Base-by-base conservation (phyloP, 75 land plant species). In the Cunninghamia lanceolata region DNA sequence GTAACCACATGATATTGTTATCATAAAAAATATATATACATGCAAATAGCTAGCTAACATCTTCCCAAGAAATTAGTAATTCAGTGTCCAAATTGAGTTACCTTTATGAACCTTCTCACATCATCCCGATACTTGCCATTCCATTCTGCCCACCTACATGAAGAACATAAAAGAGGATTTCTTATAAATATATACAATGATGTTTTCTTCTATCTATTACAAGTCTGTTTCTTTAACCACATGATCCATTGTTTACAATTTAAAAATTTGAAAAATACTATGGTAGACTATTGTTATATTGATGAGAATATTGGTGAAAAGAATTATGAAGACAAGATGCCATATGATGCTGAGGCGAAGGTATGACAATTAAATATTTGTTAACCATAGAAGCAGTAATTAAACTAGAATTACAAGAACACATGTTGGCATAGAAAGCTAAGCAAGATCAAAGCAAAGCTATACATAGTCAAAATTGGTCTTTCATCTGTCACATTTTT, bases 51-150 rank as follows among this genome's bases (percentile, higher is more conserved):
- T 46, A 83, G 38, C 43, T 36, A 71, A 11, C 85, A 19, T 79
- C 86, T 15, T 43, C 28, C 86, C 42, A 46, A 9, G 7, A 34
- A 82, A 45, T 25, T 17, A 85, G 9, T 85, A 83, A 32, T 32
- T 50, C 11, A 9, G 39, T 52, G 32, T 21, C 11, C 28, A 11
- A 66, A 88, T 9, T 30, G 2, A 25, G 6, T 54, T 66, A 96
- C 99, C 94, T 95, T 96, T 45, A 98, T 93, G 87, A 95, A 98
- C 86, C 91, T 91, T 66, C 99, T 89, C 19, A 98, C 83, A 91
- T 98, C 99, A 89, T 98, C 99, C 84, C 99, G 95, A 82, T 98
- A 98, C 87, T 89, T 95, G 54, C 99, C 99, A 92, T 98, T 98
- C 99, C 99, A 98, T 82, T 98, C 99, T 45, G 99, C 97, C 99